Evolutionary conservation across 345 rosid genomes (phyloP), one percentile per base, ranked within the genome.

Genomic region (Schrenkiella parvula): DNA sequence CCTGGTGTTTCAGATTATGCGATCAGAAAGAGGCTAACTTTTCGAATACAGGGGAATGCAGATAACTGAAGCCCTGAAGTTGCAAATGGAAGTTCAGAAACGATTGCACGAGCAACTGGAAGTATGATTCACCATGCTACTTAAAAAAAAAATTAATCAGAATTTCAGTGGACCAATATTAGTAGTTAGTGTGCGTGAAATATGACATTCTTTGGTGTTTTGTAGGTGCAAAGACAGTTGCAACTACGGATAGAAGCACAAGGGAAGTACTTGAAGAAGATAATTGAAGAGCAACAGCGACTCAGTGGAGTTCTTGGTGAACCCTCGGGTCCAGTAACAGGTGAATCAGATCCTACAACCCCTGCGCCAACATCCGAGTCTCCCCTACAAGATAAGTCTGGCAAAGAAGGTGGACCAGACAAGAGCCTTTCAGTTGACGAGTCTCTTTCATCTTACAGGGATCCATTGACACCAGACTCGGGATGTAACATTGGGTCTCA

Each of bases 81-180:
- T 95, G 77, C 99, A 95, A 75, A 91, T 95, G 93, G 99, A 95
- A 77, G 97, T 95, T 77, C 97, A 91, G 74, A 95, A 89, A 84
- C 90, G 99, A 52, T 78, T 95, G 64, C 95, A 89, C 64, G 99
- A 95, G 82, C 99, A 95, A 79, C 80, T 95, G 75, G 99, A 95
- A 91, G 99, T 84, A 95, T 66, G 89, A 71, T 55, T 76, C 66
- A 53, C 79, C 34, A 55, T 75, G 34, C 48, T 14, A 62, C 55
- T 48, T 34, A 43, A 28, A 48, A 15, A 64, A 43, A 38, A 7
- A 52, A 4, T 23, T 31, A 7, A 13, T 32, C 35, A 47, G 31
- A 8, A 18, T 55, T 44, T 8, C 32, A 18, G 41, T 54, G 50
- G 26, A 17, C 23, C 39, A 26, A 3, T 44, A 8, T 13, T 14